Evolutionary conservation across 2,329 filamentous ascomycete species (phyloP).

Genomic region (Cercospora citrullina): DNA sequence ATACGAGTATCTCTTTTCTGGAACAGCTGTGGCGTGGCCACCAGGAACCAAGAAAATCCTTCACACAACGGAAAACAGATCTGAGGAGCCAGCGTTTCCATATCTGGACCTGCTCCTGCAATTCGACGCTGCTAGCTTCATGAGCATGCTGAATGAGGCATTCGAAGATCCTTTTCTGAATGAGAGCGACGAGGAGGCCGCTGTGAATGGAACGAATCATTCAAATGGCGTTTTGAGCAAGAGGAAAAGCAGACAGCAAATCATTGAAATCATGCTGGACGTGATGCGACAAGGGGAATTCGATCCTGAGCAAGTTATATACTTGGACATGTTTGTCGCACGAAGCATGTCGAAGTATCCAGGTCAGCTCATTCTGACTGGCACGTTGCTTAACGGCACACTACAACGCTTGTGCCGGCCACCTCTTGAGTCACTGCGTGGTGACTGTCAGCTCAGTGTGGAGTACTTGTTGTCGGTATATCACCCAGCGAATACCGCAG

Average conservation of each 20-base stretch:
- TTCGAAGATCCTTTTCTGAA: constrained; percentile 96
- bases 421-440: constrained; percentile 74
- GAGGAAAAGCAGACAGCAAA: constrained; percentile 79
- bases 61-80: constrained; percentile 56
- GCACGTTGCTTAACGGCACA: constrained; percentile 78
- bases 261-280: constrained; percentile 85
- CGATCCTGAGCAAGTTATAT: constrained; percentile 78
- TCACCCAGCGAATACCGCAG: constrained; percentile 77
- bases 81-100: constrained; percentile 73
- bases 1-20: constrained; percentile 92
- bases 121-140: constrained; percentile 86
- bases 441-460: constrained; percentile 94
- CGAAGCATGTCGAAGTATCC: constrained; percentile 95
- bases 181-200: constrained; percentile 56
- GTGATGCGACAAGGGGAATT: constrained; percentile 82
- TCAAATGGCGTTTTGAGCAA: constrained; percentile 32
- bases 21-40: constrained; percentile 74
- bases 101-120: constrained; percentile 81
- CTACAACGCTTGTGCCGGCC: constrained; percentile 82
- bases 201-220: constrained; percentile 29
- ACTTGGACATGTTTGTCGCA: constrained; percentile 97
- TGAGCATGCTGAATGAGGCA: constrained; percentile 94
- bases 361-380: constrained; percentile 88
- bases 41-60: constrained; percentile 62
- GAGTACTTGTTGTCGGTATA: constrained; percentile 95